These are phyloP conservation scores for Cryptosporidium sp. DNA, from an alignment of 169 alveolate genomes.

Conservation along the genomic window DNA sequence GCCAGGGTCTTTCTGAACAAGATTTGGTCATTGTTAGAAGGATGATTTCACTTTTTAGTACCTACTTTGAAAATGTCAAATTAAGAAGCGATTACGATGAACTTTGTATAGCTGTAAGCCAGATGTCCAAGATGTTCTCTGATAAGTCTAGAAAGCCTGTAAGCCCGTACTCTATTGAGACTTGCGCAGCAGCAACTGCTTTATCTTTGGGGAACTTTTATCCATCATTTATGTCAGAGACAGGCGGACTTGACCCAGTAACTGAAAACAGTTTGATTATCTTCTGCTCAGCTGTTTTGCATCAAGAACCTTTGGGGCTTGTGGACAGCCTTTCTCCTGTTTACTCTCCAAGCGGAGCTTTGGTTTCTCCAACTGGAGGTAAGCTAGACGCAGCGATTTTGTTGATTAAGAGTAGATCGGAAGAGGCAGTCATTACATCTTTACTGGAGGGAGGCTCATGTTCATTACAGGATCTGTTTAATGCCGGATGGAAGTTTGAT, in stretches of 20 bases:
- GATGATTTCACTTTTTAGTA: constrained; percentile 24
- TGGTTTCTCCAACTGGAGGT: constrained; percentile 60
- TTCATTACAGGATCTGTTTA: constrained; percentile 40
- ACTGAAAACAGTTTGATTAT: constrained; percentile 29
- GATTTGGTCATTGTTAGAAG: constrained; percentile 26
- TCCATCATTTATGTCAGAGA: constrained; percentile 31
- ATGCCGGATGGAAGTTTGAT: constrained; percentile 72
- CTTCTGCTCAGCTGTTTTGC: constrained; percentile 36
- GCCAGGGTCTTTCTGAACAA: constrained; percentile 17
- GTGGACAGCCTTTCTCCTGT: constrained; percentile 38
- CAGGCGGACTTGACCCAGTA: constrained; percentile 38
- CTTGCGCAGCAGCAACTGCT: constrained; percentile 33
- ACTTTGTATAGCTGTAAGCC: constrained; percentile 39
- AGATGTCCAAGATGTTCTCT: constrained; percentile 13
- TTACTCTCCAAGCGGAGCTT: constrained; percentile 27
- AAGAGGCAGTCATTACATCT: constrained; percentile 57
- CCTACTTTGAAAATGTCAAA: constrained; percentile 1
- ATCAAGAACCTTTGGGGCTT: constrained; percentile 26
- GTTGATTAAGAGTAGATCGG: constrained; percentile 20
- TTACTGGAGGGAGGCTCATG: constrained; percentile 31
- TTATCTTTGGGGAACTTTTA: constrained; percentile 41
- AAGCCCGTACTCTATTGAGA: constrained; percentile 21
- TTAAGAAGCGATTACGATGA: constrained; percentile 64
- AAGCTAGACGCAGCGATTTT: constrained; percentile 30
- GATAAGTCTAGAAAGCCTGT: background rate